phyloP scores from a whole-genome alignment of 139 green algal species.

The Chloropicon primus region DNA sequence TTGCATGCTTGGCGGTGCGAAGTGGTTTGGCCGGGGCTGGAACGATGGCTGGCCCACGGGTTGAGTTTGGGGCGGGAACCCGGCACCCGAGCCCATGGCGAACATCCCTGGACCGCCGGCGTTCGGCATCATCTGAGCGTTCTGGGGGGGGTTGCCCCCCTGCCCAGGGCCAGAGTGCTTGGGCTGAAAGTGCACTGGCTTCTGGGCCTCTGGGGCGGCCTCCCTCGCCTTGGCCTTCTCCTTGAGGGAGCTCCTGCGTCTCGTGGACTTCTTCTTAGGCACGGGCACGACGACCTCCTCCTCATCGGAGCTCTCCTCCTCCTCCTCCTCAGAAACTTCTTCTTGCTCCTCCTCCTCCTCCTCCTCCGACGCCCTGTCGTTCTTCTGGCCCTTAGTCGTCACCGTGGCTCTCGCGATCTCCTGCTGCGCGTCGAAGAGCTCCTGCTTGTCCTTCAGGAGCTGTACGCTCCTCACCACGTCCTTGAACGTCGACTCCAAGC shows the following conservation, averaged over 20 bases:
- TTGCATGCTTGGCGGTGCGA: no score
- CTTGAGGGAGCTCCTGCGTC: not conserved
- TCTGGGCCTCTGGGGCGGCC: no score
- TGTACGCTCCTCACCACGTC: constrained; percentile 33
- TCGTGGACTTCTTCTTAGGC: not conserved
- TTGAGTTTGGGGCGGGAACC: no score
- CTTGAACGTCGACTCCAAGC: constrained; percentile 23
- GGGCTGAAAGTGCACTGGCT: not conserved
- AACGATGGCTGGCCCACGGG: no score
- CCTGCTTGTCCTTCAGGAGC: constrained; percentile 36
- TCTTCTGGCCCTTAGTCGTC: not conserved
- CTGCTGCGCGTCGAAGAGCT: constrained; percentile 39
- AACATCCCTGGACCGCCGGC: no score
- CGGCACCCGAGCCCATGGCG: no score
- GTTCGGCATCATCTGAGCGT: no score
- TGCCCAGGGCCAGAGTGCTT: no score
- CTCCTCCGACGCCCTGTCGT: not conserved
- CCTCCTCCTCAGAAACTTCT: not conserved
- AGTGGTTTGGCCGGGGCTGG: no score
- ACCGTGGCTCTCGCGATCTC: constrained; percentile 23
- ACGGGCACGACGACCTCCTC: no score
- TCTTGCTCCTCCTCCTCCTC: not conserved
- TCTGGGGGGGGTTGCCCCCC: no score
- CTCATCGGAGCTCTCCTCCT: not conserved
- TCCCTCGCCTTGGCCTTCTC: not conserved